Evolutionary conservation across 257 asterid genomes (phyloP), one percentile per base, ranked within the genome.

Genomic region (Datura wrightii): DNA sequence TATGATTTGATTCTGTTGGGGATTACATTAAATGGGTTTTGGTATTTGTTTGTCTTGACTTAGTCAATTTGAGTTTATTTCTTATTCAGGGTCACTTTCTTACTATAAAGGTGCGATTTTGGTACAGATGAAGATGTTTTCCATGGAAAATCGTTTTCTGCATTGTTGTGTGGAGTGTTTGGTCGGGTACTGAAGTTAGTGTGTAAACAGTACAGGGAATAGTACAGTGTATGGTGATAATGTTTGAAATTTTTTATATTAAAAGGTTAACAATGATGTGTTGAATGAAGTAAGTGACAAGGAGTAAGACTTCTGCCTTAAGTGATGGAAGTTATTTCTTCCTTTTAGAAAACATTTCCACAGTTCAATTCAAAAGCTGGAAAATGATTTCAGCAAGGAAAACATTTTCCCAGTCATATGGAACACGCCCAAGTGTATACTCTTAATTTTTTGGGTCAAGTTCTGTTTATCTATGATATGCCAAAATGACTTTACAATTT

Each of bases 101-200:
- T 41, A 41, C 36, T 2, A 2, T 42, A 2, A 70, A 70, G 15
- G 4, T 70, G 36, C 0, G 54, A 36, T 1, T 71, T n/a, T 72
- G 10, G 39, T 72, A 44, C 0, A 1, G 5, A 5, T n/a, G 37
- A 71, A 46, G 18, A 3, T 72, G 11, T 11, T 2, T 8, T 10
- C 2, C 6, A 1, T 19, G 19, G 80, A n/a, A 71, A 44, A 42
- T 71, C 2, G 3, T 71, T 71, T 44, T 63, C 16, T n/a, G 39
- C 3, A 1, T 44, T 42, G n/a, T 42, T 42, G 5, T 42, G 31
- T 24, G 1, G 39, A 1, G n/a, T n/a, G 0, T 67, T 67, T 67
- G 10, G 41, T 72, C 31, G 39, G 80, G 80, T 44, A 46, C 3
- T 72, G 39, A 72, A 44, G 56, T 72, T 72, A 19, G 80, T n/a